These are phyloP conservation scores for Pelargonium nanum DNA, from an alignment of 345 rosid genomes.

Conservation along the genomic window DNA sequence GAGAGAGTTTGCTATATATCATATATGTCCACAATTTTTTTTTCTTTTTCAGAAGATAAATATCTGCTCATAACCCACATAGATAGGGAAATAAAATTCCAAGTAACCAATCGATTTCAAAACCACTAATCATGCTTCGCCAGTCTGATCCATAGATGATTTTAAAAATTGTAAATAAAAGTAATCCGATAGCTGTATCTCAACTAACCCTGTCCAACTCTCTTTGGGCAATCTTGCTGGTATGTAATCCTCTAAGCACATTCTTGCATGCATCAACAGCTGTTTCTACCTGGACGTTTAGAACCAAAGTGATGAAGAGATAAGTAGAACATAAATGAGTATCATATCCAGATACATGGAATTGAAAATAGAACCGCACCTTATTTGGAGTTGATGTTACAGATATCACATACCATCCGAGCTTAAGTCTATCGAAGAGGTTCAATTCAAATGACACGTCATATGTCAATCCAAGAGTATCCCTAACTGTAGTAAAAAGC, in stretches of 20 bases:
- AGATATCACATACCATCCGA: constrained; percentile 98
- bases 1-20: too few relatives aligned
- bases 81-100: constrained; percentile 2
- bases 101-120: constrained; percentile 5
- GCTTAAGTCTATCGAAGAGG: constrained; percentile 87
- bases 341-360: constrained; percentile 8
- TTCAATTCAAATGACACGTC: constrained; percentile 97
- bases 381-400: constrained; percentile 96
- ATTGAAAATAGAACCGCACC: constrained; percentile 35
- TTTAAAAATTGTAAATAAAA: not conserved
- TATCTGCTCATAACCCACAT: not conserved
- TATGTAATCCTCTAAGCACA: constrained; percentile 83
- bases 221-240: constrained; percentile 71
- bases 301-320: constrained; percentile 5
- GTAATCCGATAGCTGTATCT: constrained; percentile 5
- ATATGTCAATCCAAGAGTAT: constrained; percentile 96
- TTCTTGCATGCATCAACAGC: constrained; percentile 99
- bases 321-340: constrained; percentile 6
- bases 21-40: not conserved
- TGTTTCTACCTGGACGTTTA: constrained; percentile 56
- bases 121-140: not conserved
- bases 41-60: not conserved
- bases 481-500: constrained; percentile 98
- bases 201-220: constrained; percentile 92
- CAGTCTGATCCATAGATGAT: not conserved